Conservation (phyloP, 2,329 filamentous ascomycete genomes). For the Fusarium beomiforme region DNA sequence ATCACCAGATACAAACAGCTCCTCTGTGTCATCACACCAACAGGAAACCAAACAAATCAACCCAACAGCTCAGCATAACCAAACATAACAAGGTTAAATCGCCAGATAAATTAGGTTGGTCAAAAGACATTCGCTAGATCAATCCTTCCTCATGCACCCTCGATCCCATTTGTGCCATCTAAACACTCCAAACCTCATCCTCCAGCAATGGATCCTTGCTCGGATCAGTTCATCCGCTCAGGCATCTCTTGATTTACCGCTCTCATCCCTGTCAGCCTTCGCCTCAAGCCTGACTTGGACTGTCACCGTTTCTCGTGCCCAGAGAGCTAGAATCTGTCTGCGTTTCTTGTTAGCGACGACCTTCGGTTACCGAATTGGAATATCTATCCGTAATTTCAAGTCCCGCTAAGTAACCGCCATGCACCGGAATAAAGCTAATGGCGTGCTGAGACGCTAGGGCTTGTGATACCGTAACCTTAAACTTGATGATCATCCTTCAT, state of each 20-base stretch:
- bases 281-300: neutral
- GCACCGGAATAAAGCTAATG: neutral
- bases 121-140: constrained; percentile 2
- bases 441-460: neutral
- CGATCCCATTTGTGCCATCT: constrained; percentile 1
- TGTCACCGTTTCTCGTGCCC: constrained; percentile 20
- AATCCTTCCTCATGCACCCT: constrained; percentile 17
- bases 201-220: constrained; percentile 24
- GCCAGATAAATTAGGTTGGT: neutral
- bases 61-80: neutral
- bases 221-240: constrained; percentile 33
- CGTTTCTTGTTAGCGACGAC: neutral
- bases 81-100: neutral
- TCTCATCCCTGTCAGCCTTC: neutral
- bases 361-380: constrained; percentile 32
- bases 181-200: constrained; percentile 1
- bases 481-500: neutral
- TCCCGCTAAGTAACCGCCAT: neutral
- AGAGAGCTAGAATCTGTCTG: constrained; percentile 6
- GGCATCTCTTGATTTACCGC: constrained; percentile 3
- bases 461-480: neutral
- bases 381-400: neutral
- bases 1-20: neutral
- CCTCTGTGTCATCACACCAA: neutral
- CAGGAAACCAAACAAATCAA: constrained; percentile 10